Conservation (phyloP, 2,329 filamentous ascomycete genomes). For the Sclerotinia glacialis region DNA sequence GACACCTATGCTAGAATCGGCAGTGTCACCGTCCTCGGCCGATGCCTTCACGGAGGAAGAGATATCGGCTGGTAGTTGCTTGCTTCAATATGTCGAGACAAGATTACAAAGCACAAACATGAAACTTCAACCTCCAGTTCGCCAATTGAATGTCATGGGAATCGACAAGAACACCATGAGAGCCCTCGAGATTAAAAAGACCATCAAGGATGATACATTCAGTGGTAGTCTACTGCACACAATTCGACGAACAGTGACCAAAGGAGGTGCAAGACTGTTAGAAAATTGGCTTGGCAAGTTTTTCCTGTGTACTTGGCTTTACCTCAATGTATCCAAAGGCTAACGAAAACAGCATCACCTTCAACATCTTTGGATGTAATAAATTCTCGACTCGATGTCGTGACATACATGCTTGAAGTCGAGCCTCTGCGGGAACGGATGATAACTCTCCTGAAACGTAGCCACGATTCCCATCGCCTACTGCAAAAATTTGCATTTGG, state of each 20-base stretch:
- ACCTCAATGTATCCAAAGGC: not conserved
- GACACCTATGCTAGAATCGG: constrained; percentile 72
- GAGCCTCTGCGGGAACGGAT: constrained; percentile 68
- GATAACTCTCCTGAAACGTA: constrained; percentile 65
- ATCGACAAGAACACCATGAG: constrained; percentile 92
- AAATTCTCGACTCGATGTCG: constrained; percentile 74
- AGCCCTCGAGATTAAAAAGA: constrained; percentile 84
- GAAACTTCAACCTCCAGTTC: constrained; percentile 78
- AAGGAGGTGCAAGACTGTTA: constrained; percentile 81
- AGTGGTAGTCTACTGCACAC: constrained; percentile 86
- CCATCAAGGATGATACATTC: constrained; percentile 73
- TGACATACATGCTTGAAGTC: constrained; percentile 68
- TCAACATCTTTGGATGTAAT: constrained; percentile 84
- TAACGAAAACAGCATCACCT: constrained; percentile 58
- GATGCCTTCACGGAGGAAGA: constrained; percentile 65
- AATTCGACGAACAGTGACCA: constrained; percentile 85
- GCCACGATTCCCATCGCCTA: constrained; percentile 82
- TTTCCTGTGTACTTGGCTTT: not conserved
- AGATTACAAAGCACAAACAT: constrained; percentile 74
- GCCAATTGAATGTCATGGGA: constrained; percentile 76
- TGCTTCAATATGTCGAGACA: constrained; percentile 82
- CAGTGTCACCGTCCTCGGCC: constrained; percentile 54
- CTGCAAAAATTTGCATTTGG: constrained; percentile 94
- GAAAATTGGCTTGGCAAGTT: constrained; percentile 73
- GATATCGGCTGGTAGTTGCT: constrained; percentile 69